phyloP scores from a whole-genome alignment of 805 yeast genomes.

The Lachancea cidri region DNA sequence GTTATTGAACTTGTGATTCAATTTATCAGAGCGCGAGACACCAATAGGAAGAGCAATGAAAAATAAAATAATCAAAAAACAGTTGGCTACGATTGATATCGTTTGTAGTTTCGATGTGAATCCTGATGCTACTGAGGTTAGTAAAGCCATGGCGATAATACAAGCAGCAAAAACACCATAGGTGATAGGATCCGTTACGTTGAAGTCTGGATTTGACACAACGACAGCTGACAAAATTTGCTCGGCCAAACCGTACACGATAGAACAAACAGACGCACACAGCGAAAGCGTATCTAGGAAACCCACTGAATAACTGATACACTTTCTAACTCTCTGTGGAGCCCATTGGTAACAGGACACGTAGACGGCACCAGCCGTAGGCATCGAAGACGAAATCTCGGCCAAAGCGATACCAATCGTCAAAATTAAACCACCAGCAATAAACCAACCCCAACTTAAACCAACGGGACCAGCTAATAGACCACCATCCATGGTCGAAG shows the following conservation, averaged over 20 bases:
- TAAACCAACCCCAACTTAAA: conserved; percentile 66
- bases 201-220: conserved; percentile 37
- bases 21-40: conserved; percentile 21
- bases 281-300: conserved; percentile 62
- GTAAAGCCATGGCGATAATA: conserved; percentile 41
- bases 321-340: conserved; percentile 43
- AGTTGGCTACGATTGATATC: conserved; percentile 47
- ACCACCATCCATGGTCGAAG: conserved; percentile 35
- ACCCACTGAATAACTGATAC: conserved; percentile 56
- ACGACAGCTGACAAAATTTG: conserved; percentile 51
- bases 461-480: conserved; percentile 49
- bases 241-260: conserved; percentile 58
- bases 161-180: conserved; percentile 62
- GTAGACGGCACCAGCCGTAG: conserved; percentile 68
- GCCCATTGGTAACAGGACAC: conserved; percentile 60
- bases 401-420: conserved; percentile 53
- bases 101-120: conserved; percentile 52
- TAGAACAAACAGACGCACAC: conserved; percentile 57
- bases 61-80: conserved; percentile 44
- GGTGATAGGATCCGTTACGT: conserved; percentile 44
- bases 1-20: conserved; percentile 40
- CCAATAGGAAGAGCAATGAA: conserved; percentile 59
- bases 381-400: conserved; percentile 57
- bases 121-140: conserved; percentile 50
- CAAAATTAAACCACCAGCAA: conserved; percentile 49